Percentiles rank a stretch among this genome's conserved stretches.
phyloP scores from a whole-genome alignment of 257 asterid species.

The Scutellaria barbata region DNA sequence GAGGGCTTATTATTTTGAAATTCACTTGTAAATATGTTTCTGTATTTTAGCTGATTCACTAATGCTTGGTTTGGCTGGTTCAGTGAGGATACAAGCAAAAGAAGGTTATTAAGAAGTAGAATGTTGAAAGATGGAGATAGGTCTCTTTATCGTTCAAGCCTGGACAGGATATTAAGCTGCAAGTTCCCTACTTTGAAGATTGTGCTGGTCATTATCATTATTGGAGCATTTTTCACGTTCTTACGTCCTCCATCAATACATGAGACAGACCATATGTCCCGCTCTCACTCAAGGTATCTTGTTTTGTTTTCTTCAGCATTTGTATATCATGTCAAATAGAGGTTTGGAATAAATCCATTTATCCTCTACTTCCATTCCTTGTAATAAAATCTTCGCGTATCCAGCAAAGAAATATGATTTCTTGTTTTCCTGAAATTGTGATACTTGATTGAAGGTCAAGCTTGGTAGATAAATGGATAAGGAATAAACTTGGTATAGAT shows the following conservation, averaged over 20 bases:
- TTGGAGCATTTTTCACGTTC: conserved; percentile 69
- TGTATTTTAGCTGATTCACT: conserved; percentile 21
- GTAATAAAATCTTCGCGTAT: background rate
- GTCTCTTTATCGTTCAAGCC: conserved; percentile 53
- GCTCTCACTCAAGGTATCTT: conserved; percentile 57
- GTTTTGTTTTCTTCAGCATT: background rate
- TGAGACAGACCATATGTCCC: conserved; percentile 51
- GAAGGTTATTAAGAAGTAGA: conserved; percentile 62
- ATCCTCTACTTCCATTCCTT: background rate
- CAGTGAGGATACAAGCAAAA: conserved; percentile 75
- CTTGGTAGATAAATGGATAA: conserved; percentile 56
- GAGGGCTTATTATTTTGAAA: background rate
- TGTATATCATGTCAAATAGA: background rate
- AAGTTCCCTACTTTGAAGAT: conserved; percentile 64
- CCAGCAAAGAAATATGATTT: background rate
- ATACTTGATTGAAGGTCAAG: conserved; percentile 49
- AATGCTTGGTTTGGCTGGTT: conserved; percentile 31
- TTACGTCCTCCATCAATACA: conserved; percentile 65
- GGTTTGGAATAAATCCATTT: too few relatives aligned
- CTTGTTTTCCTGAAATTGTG: conserved; percentile 19
- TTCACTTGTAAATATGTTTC: background rate
- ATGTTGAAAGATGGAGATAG: conserved; percentile 65
- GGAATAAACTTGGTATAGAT: conserved; percentile 49
- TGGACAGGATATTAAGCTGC: conserved; percentile 60
- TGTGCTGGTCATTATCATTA: conserved; percentile 57